Evolutionary conservation across 495 filamentous ascomycete species (phyloP).

Genomic region (Aspergillus sparsus): DNA sequence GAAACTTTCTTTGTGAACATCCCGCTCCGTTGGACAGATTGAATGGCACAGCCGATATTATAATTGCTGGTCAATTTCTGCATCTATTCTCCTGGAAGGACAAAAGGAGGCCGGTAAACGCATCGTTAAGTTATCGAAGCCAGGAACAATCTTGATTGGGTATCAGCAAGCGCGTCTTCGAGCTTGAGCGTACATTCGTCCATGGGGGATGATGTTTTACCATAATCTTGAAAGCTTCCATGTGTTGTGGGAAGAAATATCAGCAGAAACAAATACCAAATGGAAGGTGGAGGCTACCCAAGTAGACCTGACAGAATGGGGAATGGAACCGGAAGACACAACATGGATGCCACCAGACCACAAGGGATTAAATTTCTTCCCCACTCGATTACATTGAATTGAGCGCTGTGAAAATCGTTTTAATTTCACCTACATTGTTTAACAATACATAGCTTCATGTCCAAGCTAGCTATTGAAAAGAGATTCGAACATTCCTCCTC

Average conservation of each 20-base stretch:
- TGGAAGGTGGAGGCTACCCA: conserved; percentile 35
- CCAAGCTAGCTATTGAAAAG: too few species aligned
- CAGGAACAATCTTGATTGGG: conserved; percentile 45
- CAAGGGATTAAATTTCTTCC: conserved; percentile 9
- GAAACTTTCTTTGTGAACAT: conserved; percentile 47
- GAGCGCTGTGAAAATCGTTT: too few species aligned
- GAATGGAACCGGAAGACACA: conserved; percentile 15
- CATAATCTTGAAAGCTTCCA: conserved; percentile 43
- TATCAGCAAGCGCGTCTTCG: conserved; percentile 33
- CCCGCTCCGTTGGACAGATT: conserved; percentile 30
- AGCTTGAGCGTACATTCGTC: conserved; percentile 11
- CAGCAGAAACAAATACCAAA: conserved; percentile 34
- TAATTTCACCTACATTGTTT: too few species aligned
- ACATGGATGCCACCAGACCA: conserved; percentile 12
- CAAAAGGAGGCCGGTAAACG: conserved; percentile 46
- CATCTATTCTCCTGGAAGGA: conserved; percentile 54
- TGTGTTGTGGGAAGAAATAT: conserved; percentile 48
- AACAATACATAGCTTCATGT: too few species aligned
- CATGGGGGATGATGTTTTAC: conserved; percentile 32
- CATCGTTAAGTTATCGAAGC: conserved; percentile 44
- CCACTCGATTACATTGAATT: not conserved
- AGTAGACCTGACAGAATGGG: conserved; percentile 6
- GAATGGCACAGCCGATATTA: conserved; percentile 51
- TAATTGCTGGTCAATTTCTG: conserved; percentile 53
- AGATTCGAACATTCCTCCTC: too few species aligned